Evolutionary conservation across 306 rosid species (phyloP), one percentile per base, ranked within the genome.

Genomic region (Dryas octopetala): DNA sequence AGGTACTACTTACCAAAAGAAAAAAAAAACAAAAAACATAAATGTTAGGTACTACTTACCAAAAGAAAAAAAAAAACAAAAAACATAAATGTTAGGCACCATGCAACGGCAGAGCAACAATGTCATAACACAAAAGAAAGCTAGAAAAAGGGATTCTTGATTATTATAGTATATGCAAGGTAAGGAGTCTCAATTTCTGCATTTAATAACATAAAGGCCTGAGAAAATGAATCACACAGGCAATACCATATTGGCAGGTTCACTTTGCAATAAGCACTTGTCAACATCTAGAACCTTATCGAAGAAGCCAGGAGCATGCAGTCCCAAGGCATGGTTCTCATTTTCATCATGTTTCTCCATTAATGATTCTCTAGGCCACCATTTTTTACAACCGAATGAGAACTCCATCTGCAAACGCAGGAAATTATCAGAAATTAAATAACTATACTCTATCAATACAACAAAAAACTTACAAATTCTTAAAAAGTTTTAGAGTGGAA

Each of bases 361-460:
- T 66, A 94, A 61, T 41, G 26, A 71, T 71, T 87, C 97, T 78
- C 51, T 86, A 41, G 96, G 97, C 23, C 86, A 70, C 98, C 98
- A 94, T 80, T 83, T 86, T 60, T 69, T 63, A 28, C 97, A 77
- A 70, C 97, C 95, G 86, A 94, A 94, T 13, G 98, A 94, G 85
- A 94, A 94, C 78, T 94, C 98, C 98, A 94, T 94, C 98, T 94
- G 82, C 85, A 81, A 13, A 74, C 15, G 47, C 69, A 75, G 38
- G 38, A 62, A 90, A 70, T 14, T 65, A 68, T 67, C 59, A 77
- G 2, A 58, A 6, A 55, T 45, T 32, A 7, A n/a, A 57, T 12
- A 12, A 38, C 10, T 62, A 14, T 16, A 43, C 14, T 40, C 4
- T 0, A 38, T 9, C 54, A 17, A 53, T 54, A 11, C 12, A 52